Evolutionary conservation across 2,329 filamentous ascomycete genomes (phyloP).

Genomic region (Sarocladium kiliense): DNA sequence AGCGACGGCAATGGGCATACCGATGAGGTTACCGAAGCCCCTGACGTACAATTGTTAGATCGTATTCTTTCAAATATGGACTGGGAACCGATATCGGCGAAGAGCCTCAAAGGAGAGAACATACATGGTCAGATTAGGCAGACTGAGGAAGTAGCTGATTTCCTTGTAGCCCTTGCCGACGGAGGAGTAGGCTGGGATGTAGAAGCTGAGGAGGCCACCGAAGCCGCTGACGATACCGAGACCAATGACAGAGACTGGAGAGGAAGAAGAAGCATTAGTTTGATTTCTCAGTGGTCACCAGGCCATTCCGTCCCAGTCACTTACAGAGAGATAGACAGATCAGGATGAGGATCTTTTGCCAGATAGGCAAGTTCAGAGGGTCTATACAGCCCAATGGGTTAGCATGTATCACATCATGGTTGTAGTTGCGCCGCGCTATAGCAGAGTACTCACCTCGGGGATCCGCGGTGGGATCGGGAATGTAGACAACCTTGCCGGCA

Average conservation of each 20-base stretch:
- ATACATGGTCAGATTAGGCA: background rate
- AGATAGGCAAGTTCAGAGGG: background rate
- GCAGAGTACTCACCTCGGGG: slow-evolving; percentile 23
- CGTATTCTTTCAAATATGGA: too few species aligned
- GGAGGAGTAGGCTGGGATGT: background rate
- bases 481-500: slow-evolving; percentile 26
- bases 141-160: background rate
- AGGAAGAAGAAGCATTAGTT: background rate
- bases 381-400: background rate
- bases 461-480: slow-evolving; percentile 27
- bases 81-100: too few species aligned
- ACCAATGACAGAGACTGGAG: background rate
- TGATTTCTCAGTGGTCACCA: background rate
- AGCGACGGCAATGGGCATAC: slow-evolving; percentile 29
- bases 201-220: background rate
- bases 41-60: too few species aligned
- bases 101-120: background rate
- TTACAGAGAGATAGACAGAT: slow-evolving; percentile 1
- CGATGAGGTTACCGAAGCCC: slow-evolving; percentile 25
- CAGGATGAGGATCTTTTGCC: background rate
- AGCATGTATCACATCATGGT: too few species aligned
- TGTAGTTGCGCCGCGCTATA: too few species aligned
- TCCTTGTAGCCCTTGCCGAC: background rate
- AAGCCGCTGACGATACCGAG: background rate
- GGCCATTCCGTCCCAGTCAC: background rate